Evolutionary conservation across 768 basidiomycete genomes (phyloP), one percentile per base, ranked within the genome.

Genomic region (Pulveroboletus sp.): DNA sequence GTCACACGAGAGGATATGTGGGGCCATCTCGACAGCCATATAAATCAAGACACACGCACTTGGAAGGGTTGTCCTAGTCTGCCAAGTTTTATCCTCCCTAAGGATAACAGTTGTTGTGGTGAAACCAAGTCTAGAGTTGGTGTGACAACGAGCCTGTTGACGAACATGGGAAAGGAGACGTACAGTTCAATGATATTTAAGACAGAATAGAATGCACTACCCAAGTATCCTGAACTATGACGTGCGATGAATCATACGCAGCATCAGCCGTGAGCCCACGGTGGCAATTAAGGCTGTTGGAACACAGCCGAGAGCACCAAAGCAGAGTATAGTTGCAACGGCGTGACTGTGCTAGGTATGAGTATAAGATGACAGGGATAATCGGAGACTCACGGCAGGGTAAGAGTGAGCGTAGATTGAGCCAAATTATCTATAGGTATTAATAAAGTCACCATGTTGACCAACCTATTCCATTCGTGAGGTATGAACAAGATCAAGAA

Each of bases 161-260:
- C 10, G 44, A 27, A 3, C 11, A 28, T 3, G 6, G 27, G 11
- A 28, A 44, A 9, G 12, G 17, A 49, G 21, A 56, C 60, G 14
- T 45, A 73, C 67, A 76, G 76, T 2, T 77, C 77, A 17, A 82
- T 58, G 55, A 80, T 77, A 57, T 81, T 81, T 6, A 82, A 61
- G 44, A 81, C 55, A 5, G 78, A 76, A 55, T 75, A 79, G 44
- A 79, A 70, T 5, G 68, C 69, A 5, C 76, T 71, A 12, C 79
- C 79, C 9, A 75, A 48, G 51, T 75, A 80, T 3, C 79, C 80
- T 3, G 71, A 73, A 52, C 71, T 74, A 51, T 70, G 79, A 2
- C 78, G 69, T 3, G 72, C 63, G 43, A 77, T 77, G 38, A 79
- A 81, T 81, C 0, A 78, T 80, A 6, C 79, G 69, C 21, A 81